A percentile compares a stretch with the other conserved stretches of the same genome.
phyloP scores from a whole-genome alignment of 1,139 yeast species.

The Geotrichum citri-aurantii region DNA sequence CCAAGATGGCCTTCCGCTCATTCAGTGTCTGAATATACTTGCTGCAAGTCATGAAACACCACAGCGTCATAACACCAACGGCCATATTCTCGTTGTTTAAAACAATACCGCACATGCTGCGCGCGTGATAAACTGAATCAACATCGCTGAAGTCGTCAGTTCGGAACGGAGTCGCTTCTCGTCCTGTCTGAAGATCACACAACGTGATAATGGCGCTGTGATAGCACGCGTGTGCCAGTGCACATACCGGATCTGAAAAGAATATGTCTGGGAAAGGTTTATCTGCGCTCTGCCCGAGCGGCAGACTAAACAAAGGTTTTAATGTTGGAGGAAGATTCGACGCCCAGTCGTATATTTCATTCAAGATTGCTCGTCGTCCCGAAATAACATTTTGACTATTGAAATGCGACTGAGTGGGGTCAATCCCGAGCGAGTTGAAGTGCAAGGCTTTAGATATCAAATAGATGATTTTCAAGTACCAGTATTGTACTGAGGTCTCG shows the following conservation, averaged over 20 bases:
- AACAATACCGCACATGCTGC: constrained; percentile 14
- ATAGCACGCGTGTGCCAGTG: constrained; percentile 11
- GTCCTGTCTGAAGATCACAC: constrained; percentile 6
- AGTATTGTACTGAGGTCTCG: constrained; percentile 1
- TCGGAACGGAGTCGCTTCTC: constrained; percentile 4
- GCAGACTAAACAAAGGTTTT: constrained; percentile 6
- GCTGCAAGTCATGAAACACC: constrained; percentile 12
- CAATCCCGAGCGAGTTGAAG: constrained; percentile 9
- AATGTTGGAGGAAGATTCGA: constrained; percentile 5
- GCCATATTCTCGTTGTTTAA: constrained; percentile 1
- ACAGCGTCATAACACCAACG: constrained; percentile 8
- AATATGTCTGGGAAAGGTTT: constrained; percentile 13
- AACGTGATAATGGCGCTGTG: constrained; percentile 11
- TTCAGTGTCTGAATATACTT: constrained; percentile 3
- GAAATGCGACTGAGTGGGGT: constrained; percentile 5
- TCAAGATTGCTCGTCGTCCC: constrained; percentile 2
- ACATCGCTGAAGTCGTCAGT: constrained; percentile 3
- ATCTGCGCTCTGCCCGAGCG: not conserved
- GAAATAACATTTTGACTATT: not conserved
- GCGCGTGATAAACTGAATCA: constrained; percentile 12
- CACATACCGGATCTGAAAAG: constrained; percentile 9
- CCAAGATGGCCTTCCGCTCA: constrained; percentile 11
- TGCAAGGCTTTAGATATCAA: constrained; percentile 10
- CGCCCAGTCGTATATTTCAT: constrained; percentile 12
- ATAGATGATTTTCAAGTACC: constrained; percentile 5